Evolutionary conservation across 805 yeast genomes (phyloP), one percentile per base, ranked within the genome.

Genomic region (Candida rishiriensis): DNA sequence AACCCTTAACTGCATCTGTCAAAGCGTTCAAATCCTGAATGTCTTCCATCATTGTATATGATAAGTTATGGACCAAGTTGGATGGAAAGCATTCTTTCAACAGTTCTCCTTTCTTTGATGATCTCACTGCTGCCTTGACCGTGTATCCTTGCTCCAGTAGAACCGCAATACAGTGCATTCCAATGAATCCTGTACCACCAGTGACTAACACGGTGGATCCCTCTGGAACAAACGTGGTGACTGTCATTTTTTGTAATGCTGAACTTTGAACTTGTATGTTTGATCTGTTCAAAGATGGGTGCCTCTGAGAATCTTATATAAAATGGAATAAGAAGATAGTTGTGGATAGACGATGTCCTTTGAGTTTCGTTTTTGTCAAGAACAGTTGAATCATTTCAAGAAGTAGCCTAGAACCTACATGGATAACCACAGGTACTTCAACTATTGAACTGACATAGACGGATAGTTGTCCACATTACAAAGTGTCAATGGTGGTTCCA

Each of bases 101-200:
- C 18, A 67, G 13, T 51, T 61, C 34, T 7, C 45, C 55, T 29
- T 52, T 52, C 10, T 34, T 36, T 7, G 59, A 57, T 1, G 70
- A 59, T 48, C 80, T 66, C 13, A 72, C 76, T 17, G 76, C 64
- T 9, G 76, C 77, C 29, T 71, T 65, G 12, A 76, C 78, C 8
- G 54, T 57, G 57, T 65, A 72, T 14, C 67, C 68, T 38, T 68
- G 60, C 2, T 57, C 52, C 16, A 76, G 50, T 31, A 76, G 63
- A 21, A 51, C 56, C 39, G 42, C 16, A 21, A 52, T 44, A 33
- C 66, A 60, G 51, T 75, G 78, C 36, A 70, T 66, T 11, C 78
- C 79, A 42, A 74, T 67, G 51, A 64, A 75, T 10, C 81, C 78
- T 11, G 76, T 69, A 12, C 76, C 76, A 11, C 79, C 79, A 3